A percentile compares a stretch with the other conserved stretches of the same genome.
Conservation (phyloP, 441 rosid species). For the Bocquillonia castaneifolia region DNA sequence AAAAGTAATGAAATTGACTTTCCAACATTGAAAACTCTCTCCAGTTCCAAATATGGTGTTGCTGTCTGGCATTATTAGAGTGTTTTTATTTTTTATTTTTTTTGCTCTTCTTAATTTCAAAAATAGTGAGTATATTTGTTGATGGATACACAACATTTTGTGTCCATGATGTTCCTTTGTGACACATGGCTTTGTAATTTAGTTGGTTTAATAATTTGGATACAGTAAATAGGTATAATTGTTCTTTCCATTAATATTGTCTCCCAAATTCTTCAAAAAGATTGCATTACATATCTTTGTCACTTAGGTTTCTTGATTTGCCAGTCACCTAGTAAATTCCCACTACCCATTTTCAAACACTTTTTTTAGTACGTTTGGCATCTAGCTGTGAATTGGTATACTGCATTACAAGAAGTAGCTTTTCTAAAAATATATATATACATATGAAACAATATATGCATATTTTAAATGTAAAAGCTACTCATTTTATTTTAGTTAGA, state of each 20-base stretch:
- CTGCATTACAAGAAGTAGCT: too few relatives aligned
- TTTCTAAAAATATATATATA: too few relatives aligned
- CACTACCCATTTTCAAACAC: not conserved
- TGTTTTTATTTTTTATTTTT: constrained; percentile 7
- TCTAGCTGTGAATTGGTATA: too few relatives aligned
- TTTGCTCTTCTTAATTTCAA: not conserved
- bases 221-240: not conserved
- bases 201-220: constrained; percentile 1
- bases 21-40: constrained; percentile 3
- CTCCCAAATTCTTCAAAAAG: not conserved
- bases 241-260: constrained; percentile 13
- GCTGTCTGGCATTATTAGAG: constrained; percentile 30
- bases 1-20: constrained; percentile 32
- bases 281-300: constrained; percentile 17
- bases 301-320: constrained; percentile 9
- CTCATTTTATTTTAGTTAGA: too few relatives aligned
- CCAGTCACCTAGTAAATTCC: not conserved
- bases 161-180: constrained; percentile 10
- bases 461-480: too few relatives aligned
- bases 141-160: constrained; percentile 17
- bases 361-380: not conserved
- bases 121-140: constrained; percentile 23
- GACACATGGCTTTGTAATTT: constrained; percentile 15
- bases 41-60: constrained; percentile 22
- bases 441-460: too few relatives aligned